A percentile compares a stretch with the other conserved stretches of the same genome.
These are phyloP conservation scores for Verticillium nubilum DNA, from an alignment of 2,329 filamentous ascomycete species.

Conservation along the genomic window DNA sequence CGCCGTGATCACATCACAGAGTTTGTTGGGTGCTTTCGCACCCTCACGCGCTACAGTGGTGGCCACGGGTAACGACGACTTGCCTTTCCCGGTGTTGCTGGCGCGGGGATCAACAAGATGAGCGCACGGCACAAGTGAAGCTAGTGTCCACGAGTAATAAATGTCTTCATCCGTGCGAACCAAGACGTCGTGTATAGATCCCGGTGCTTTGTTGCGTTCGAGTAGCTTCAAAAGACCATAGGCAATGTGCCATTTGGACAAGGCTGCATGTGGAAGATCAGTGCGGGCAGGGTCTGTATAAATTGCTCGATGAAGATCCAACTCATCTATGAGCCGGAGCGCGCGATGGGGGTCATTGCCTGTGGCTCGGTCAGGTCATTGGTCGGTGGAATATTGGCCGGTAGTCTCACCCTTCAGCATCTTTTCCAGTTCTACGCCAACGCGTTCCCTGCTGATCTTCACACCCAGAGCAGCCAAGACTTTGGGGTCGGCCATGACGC, in stretches of 20 bases:
- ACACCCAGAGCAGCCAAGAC: slow-evolving; percentile 73
- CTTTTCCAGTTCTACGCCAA: slow-evolving; percentile 85
- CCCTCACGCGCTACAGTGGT: slow-evolving; percentile 67
- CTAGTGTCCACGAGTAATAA: slow-evolving; percentile 74
- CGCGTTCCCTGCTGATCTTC: slow-evolving; percentile 89
- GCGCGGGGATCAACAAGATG: slow-evolving; percentile 33
- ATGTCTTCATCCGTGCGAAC: slow-evolving; percentile 57
- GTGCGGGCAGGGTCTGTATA: slow-evolving; percentile 63
- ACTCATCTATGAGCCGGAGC: slow-evolving; percentile 58
- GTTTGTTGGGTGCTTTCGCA: slow-evolving; percentile 72
- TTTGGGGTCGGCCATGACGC: slow-evolving; percentile 70
- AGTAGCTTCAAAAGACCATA: slow-evolving; percentile 60
- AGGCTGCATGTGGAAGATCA: slow-evolving; percentile 49
- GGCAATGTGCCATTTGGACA: slow-evolving; percentile 52
- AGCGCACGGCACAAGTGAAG: slow-evolving; percentile 71
- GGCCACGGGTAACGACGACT: slow-evolving; percentile 45
- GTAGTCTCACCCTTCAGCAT: slow-evolving; percentile 64
- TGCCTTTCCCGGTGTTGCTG: slow-evolving; percentile 34
- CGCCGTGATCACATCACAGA: slow-evolving; percentile 61
- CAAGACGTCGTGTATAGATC: slow-evolving; percentile 47
- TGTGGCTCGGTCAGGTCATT: slow-evolving; percentile 14
- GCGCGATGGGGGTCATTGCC: slow-evolving; percentile 56
- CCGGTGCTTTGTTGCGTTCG: slow-evolving; percentile 32
- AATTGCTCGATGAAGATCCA: slow-evolving; percentile 65
- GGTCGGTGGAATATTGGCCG: neutral